Percentiles rank a stretch among this genome's conserved stretches.
Conservation (phyloP, 331 rosid species). For the Pyrus hybrid region DNA sequence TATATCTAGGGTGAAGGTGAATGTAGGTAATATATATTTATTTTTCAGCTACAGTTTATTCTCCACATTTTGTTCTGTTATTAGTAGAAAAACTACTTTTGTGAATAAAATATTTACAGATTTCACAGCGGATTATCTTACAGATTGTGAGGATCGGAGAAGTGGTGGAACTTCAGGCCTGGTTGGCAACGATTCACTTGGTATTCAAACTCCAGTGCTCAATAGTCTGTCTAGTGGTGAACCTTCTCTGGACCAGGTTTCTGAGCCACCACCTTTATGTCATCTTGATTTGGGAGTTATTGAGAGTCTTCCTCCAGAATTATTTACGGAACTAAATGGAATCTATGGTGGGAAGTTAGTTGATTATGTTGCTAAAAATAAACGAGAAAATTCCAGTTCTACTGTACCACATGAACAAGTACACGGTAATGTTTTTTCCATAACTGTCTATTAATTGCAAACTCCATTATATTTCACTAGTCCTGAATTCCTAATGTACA, state of each 20-base stretch:
- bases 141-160: constrained; percentile 37
- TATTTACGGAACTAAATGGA: constrained; percentile 70
- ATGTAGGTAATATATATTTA: constrained; percentile 21
- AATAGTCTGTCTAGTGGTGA: constrained; percentile 26
- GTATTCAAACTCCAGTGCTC: constrained; percentile 31
- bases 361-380: constrained; percentile 51
- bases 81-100: background rate
- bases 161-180: constrained; percentile 18
- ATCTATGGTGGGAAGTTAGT: constrained; percentile 64
- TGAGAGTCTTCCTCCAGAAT: constrained; percentile 65
- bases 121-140: background rate
- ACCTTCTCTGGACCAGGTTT: constrained; percentile 27
- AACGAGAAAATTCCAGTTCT: constrained; percentile 25
- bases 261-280: constrained; percentile 60
- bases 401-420: constrained; percentile 15
- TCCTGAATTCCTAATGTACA: constrained; percentile 1
- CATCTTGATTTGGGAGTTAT: constrained; percentile 80
- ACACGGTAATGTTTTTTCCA: constrained; percentile 30
- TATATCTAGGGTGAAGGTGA: constrained; percentile 4
- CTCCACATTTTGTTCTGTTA: background rate
- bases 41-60: background rate
- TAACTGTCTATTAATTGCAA: background rate
- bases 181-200: background rate
- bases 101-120: background rate
- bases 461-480: background rate